phyloP scores from a whole-genome alignment of 257 asterid species.

The Avicennia marina region DNA sequence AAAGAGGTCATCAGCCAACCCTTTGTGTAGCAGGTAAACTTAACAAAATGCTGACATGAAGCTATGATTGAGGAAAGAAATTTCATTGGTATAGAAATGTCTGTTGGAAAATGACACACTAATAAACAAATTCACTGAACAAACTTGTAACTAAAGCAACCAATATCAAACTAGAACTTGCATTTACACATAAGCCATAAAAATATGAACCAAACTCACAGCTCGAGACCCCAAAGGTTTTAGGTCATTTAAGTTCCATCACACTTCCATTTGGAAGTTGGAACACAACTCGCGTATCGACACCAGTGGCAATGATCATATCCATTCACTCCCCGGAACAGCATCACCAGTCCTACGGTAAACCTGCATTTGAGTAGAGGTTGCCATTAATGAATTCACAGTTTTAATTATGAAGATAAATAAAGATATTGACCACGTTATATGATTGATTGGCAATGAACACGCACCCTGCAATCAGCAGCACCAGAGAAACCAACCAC shows the following conservation, averaged over 20 bases:
- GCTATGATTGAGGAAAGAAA: too few species aligned
- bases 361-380: slow-evolving; percentile 40
- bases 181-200: slow-evolving; percentile 16
- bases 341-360: slow-evolving; percentile 56
- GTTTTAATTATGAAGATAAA: too few species aligned
- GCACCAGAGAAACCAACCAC: slow-evolving; percentile 46
- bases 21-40: too few species aligned
- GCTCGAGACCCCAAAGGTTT: neutral
- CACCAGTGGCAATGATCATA: slow-evolving; percentile 82
- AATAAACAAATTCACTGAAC: slow-evolving; percentile 5
- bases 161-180: slow-evolving; percentile 5
- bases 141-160: neutral
- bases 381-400: too few species aligned
- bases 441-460: neutral
- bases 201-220: slow-evolving; percentile 1
- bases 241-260: slow-evolving; percentile 16
- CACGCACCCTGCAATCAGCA: slow-evolving; percentile 65
- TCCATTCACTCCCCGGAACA: slow-evolving; percentile 70
- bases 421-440: too few species aligned
- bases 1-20: too few species aligned
- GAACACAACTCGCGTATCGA: slow-evolving; percentile 65
- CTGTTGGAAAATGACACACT: neutral
- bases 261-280: slow-evolving; percentile 78
- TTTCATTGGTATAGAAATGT: neutral
- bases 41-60: too few species aligned